These are phyloP conservation scores for Bidens hawaiensis DNA, from an alignment of 140 eudicot species.

Conservation along the genomic window DNA sequence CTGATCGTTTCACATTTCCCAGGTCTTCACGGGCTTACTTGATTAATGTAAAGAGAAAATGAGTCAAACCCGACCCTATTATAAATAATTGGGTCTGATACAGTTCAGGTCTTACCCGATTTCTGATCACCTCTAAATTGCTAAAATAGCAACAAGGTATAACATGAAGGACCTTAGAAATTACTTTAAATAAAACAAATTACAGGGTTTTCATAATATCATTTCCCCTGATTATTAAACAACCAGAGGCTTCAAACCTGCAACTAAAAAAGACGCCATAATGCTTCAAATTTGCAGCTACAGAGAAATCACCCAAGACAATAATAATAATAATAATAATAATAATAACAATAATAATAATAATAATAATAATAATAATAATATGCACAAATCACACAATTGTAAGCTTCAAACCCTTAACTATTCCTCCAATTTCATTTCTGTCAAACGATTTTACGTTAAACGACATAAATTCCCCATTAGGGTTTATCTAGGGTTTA, in stretches of 20 bases:
- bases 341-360: conserved; percentile 24
- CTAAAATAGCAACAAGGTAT: too few species aligned
- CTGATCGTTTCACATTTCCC: too few species aligned
- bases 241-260: conserved; percentile 9
- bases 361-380: conserved; percentile 23
- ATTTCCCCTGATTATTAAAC: neutral
- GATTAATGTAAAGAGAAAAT: too few species aligned
- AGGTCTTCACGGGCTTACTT: too few species aligned
- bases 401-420: conserved; percentile 63
- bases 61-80: too few species aligned
- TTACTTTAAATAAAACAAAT: neutral
- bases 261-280: conserved; percentile 20
- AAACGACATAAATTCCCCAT: conserved; percentile 19
- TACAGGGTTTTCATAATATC: too few species aligned
- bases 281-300: conserved; percentile 45
- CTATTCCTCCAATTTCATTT: conserved; percentile 32
- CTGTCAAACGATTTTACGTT: conserved; percentile 37
- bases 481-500: conserved; percentile 40
- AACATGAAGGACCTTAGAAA: conserved; percentile 7
- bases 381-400: too few species aligned
- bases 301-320: conserved; percentile 34
- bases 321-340: conserved; percentile 24
- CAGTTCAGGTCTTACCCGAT: too few species aligned
- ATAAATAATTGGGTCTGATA: too few species aligned
- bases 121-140: too few species aligned